phyloP scores from a whole-genome alignment of 352 stramenopile genomes.

The Globisporangium uncinulatum region DNA sequence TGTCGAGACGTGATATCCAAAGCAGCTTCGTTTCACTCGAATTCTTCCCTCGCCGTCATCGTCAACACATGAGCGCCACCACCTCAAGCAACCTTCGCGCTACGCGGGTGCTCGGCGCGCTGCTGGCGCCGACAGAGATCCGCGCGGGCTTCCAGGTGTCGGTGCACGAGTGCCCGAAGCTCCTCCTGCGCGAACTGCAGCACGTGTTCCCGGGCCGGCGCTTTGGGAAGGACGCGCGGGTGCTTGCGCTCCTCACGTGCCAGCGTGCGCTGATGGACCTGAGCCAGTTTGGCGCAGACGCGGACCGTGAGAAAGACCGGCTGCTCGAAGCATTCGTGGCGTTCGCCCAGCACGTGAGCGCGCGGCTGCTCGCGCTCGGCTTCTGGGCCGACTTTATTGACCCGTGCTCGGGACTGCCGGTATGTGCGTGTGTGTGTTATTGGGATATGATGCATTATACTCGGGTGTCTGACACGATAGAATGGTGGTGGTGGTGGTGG shows the following conservation, averaged over 20 bases:
- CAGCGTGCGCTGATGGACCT: slow-evolving; percentile 92
- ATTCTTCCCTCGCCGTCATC: not conserved
- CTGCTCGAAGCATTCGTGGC: slow-evolving; percentile 94
- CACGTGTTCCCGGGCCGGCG: slow-evolving; percentile 65
- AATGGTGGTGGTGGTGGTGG: no score
- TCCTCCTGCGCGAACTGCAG: slow-evolving; percentile 73
- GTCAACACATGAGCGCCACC: not conserved
- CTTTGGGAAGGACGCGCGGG: slow-evolving; percentile 24
- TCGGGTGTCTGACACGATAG: not conserved
- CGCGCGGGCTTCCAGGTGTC: slow-evolving; percentile 73
- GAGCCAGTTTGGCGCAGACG: slow-evolving; percentile 91
- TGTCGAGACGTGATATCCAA: no score
- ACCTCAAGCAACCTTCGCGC: slow-evolving; percentile 8
- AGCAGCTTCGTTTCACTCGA: not conserved
- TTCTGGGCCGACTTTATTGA: slow-evolving; percentile 98
- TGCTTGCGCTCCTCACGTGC: slow-evolving; percentile 92
- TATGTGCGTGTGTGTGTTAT: slow-evolving; percentile 26
- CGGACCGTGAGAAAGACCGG: slow-evolving; percentile 94
- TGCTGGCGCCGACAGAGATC: slow-evolving; percentile 52
- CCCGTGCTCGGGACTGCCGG: slow-evolving; percentile 93
- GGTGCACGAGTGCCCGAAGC: slow-evolving; percentile 63
- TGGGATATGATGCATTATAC: not conserved
- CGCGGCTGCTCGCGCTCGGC: slow-evolving; percentile 61
- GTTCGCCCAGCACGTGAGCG: slow-evolving; percentile 87
- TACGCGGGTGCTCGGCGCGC: slow-evolving; percentile 24